Conservation (phyloP, 495 filamentous ascomycete genomes). For the Peziza echinospora region DNA sequence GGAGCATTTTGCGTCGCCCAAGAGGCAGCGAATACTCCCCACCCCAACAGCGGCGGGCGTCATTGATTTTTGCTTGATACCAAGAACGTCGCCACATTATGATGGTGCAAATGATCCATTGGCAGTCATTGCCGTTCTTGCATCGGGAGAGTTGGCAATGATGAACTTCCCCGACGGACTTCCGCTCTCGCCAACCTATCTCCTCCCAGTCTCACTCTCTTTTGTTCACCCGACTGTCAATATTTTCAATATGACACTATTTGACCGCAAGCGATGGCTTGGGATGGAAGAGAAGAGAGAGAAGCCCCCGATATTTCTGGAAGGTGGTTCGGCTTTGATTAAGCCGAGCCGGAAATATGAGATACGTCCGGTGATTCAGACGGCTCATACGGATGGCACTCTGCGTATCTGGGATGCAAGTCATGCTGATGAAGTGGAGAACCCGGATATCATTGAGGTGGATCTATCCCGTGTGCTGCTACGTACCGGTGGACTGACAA, state of each 20-base stretch:
- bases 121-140: conserved; percentile 52
- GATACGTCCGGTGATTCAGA: conserved; percentile 55
- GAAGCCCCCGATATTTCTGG: conserved; percentile 49
- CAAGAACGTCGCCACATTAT: conserved; percentile 61
- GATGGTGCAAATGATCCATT: conserved; percentile 76
- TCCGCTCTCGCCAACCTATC: conserved; percentile 74
- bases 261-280: conserved; percentile 65
- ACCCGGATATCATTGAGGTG: conserved; percentile 55
- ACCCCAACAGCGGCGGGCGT: conserved; percentile 62
- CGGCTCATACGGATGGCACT: conserved; percentile 70
- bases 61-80: conserved; percentile 63
- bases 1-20: conserved; percentile 51
- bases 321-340: conserved; percentile 48
- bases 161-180: conserved; percentile 80
- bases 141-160: conserved; percentile 70
- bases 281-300: conserved; percentile 36
- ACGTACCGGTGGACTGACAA: conserved; percentile 27
- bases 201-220: conserved; percentile 61
- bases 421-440: conserved; percentile 80
- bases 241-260: conserved; percentile 37
- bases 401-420: conserved; percentile 79
- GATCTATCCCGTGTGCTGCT: conserved; percentile 61
- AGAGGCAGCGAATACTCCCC: conserved; percentile 43
- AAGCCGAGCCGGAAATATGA: conserved; percentile 54
- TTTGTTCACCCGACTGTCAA: conserved; percentile 78